Evolutionary conservation across 768 basidiomycete species (phyloP).

Genomic region (Lactarius deliciosus): DNA sequence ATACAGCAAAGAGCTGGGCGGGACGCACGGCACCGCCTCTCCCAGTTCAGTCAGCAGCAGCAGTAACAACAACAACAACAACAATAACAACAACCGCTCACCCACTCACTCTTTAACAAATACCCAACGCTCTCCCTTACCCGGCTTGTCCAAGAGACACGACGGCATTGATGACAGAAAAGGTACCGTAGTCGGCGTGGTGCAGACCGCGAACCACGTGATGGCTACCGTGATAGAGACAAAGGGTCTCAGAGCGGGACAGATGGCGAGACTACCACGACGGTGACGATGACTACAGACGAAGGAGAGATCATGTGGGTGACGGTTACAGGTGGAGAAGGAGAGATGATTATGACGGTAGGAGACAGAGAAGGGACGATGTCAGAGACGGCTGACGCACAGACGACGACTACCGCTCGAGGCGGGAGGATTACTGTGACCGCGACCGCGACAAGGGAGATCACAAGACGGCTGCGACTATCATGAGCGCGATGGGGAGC

Average conservation of each 20-base stretch:
- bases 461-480: slow-evolving; percentile 43
- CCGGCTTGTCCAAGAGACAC: slow-evolving; percentile 17
- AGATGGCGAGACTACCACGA: slow-evolving; percentile 8
- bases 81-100: no score
- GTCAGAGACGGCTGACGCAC: no score
- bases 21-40: background rate
- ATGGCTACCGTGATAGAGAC: background rate
- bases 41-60: no score
- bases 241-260: slow-evolving; percentile 9
- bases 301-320: background rate
- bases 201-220: slow-evolving; percentile 12
- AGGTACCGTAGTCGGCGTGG: slow-evolving; percentile 4
- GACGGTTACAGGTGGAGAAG: slow-evolving; percentile 25
- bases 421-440: slow-evolving; percentile 47
- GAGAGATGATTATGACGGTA: slow-evolving; percentile 24
- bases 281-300: background rate
- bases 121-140: slow-evolving; percentile 27
- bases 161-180: slow-evolving; percentile 12
- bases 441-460: slow-evolving; percentile 41
- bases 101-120: slow-evolving; percentile 18
- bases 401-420: slow-evolving; percentile 39
- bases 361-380: slow-evolving; percentile 29
- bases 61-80: no score
- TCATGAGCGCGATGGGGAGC: slow-evolving; percentile 36
- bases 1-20: background rate